Base-by-base conservation (phyloP, 208 protist genomes). In the Leptomonas seymouri region DNA sequence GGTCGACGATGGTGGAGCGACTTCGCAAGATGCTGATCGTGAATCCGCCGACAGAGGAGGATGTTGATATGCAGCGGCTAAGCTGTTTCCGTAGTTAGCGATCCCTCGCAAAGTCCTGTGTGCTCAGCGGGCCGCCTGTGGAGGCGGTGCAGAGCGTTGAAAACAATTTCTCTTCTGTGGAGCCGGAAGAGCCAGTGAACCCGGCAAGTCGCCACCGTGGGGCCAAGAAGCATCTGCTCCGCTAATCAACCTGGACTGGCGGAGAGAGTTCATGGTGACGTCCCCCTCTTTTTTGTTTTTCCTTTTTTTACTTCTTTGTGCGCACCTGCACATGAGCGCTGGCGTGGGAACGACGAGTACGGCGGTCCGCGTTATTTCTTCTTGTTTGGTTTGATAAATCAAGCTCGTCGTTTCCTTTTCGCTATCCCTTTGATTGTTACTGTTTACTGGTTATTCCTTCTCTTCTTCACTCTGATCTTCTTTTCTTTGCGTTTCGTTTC, bases 1-100 rank as follows among this genome's bases (percentile, higher is more conserved):
- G 57, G 57, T 62, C 57, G 0, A 28, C 15, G 41, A 62, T 62
- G 41, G 46, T 62, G 41, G 41, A 16, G 8, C 57, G 57, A 18
- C 57, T 62, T 6, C 41, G 57, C n/a, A 36, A 49, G 36, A 36
- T 41, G 20, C 57, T 62, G 1, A 46, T 62, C 15, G 21, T n/a
- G 25, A 21, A 34, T 23, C 20, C 57, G 12, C 20, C 41, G 5
- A 28, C 34, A 5, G 41, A 34, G 25, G 57, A 50, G 41, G 41
- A 30, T 9, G 30, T 23, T 3, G 14, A 36, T 7, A 25, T 50
- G 23, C 21, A 62, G n/a, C 41, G 30, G 5, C 5, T 46, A 1
- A 46, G n/a, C 9, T 25, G 30, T 25, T 42, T 36, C 11, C 57
- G 55, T 27, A 20, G 46, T 41, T 9, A 25, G n/a, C 34, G 41